A percentile compares a stretch with the other conserved stretches of the same genome.
Conservation (phyloP, 176 grass and related monocot species). For the Carex kokanica region DNA sequence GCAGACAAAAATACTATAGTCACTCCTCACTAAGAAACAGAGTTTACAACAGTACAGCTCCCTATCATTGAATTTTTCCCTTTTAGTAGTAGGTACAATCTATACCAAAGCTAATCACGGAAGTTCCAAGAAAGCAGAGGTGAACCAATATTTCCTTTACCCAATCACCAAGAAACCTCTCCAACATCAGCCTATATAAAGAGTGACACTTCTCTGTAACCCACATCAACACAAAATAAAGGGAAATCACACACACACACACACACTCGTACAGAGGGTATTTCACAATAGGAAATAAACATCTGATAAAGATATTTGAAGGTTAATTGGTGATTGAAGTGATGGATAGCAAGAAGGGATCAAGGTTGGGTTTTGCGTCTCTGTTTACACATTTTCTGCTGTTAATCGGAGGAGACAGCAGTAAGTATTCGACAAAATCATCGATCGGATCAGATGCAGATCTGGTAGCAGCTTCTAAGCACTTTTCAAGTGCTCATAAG, state of each 20-base stretch:
- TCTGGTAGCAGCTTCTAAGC: conserved; percentile 11
- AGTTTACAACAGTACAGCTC: not conserved
- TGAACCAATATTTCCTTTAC: not conserved
- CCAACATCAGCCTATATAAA: not conserved
- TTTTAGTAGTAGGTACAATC: not conserved
- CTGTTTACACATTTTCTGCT: not conserved
- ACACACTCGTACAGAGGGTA: not conserved
- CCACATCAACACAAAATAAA: not conserved
- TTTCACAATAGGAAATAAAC: not conserved
- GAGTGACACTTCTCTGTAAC: not conserved
- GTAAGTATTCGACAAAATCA: not conserved
- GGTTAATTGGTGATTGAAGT: not conserved
- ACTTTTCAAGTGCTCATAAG: conserved; percentile 27
- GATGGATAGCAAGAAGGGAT: conserved; percentile 2
- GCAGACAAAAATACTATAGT: no score
- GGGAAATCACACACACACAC: no score
- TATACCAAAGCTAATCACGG: not conserved
- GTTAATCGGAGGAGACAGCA: not conserved
- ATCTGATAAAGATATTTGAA: not conserved
- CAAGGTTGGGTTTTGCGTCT: not conserved
- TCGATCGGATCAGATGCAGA: conserved; percentile 1
- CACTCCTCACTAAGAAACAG: not conserved
- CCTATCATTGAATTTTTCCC: not conserved
- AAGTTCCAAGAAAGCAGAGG: not conserved
- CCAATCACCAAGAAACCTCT: not conserved